Evolutionary conservation across 2,329 filamentous ascomycete species (phyloP), one percentile per base, ranked within the genome.

Genomic region (Clarireedia monteithiana): DNA sequence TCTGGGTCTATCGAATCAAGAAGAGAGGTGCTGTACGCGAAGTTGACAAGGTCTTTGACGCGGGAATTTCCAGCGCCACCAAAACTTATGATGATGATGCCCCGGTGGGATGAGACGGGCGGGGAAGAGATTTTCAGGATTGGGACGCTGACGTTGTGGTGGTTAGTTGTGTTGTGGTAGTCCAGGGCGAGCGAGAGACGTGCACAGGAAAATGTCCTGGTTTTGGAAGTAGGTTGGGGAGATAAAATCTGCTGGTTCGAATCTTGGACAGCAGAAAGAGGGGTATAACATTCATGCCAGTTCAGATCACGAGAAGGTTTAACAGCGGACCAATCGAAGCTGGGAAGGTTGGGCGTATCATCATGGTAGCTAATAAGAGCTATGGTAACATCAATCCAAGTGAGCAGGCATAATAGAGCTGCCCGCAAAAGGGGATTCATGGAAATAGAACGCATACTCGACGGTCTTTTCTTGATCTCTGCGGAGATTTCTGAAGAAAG

Each of bases 191-290:
- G 39, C 2, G 39, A 56, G 17, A 58, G 53, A 14, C 57, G 26
- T 20, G 58, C 55, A 30, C 58, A 60, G n/a, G 27, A 51, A n/a
- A 52, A 58, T 27, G 12, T 53, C 6, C 39, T 42, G 14, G 39
- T 9, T 42, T 42, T 42, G 5, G 39, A 42, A 7, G 39, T 42
- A 4, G 12, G 4, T 40, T 14, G 38, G 12, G n/a, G 9, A 14
- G 15, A n/a, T 14, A 42, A 42, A 6, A n/a, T 20, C 6, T 10
- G 39, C 17, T 42, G 39, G 2, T 17, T 42, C 6, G 17, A 42
- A 14, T 42, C n/a, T 20, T 34, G 10, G 4, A 15, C 7, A 42
- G n/a, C 9, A 17, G 15, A 17, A 10, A 14, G 39, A 42, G n/a
- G 39, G 9, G n/a, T 17, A 20, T 42, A 42, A 14, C 39, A 42